phyloP scores from a whole-genome alignment of 805 yeast genomes.

The Candida ortonii region DNA sequence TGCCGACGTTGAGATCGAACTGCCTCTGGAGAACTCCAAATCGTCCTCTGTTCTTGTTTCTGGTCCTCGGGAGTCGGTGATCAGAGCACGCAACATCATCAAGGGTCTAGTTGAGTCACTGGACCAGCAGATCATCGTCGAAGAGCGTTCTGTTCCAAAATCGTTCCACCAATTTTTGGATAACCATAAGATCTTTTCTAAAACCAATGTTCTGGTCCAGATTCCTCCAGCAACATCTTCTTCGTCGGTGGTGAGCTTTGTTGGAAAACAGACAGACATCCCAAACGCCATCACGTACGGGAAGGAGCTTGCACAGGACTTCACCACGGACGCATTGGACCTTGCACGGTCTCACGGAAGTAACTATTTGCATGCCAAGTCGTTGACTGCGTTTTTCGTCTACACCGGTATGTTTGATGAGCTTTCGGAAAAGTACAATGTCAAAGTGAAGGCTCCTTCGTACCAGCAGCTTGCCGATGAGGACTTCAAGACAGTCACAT shows the following conservation, averaged over 20 bases:
- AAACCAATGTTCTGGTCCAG: constrained; percentile 55
- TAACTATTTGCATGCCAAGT: constrained; percentile 69
- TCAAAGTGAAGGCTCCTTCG: constrained; percentile 48
- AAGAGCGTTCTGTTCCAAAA: constrained; percentile 62
- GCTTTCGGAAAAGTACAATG: constrained; percentile 40
- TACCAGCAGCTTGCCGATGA: constrained; percentile 42
- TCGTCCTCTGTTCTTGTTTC: constrained; percentile 47
- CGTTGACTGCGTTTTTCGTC: constrained; percentile 64
- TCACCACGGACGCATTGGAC: constrained; percentile 66
- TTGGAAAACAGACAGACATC: constrained; percentile 59
- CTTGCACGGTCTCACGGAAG: constrained; percentile 89
- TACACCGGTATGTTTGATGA: constrained; percentile 47
- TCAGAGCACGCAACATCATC: constrained; percentile 52
- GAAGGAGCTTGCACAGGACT: constrained; percentile 55
- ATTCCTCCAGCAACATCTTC: constrained; percentile 46
- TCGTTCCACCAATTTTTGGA: constrained; percentile 69
- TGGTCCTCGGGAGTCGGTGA: constrained; percentile 70
- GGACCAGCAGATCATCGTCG: constrained; percentile 44
- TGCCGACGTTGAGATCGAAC: constrained; percentile 28
- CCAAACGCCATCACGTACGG: constrained; percentile 62
- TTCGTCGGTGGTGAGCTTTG: constrained; percentile 50
- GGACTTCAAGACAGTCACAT: constrained; percentile 42
- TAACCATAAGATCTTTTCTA: constrained; percentile 46
- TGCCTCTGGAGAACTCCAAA: constrained; percentile 34
- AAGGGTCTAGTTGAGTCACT: constrained; percentile 44